Evolutionary conservation across 179 eudicot genomes (phyloP), one percentile per base, ranked within the genome.

Genomic region (Beta macrorhiza): DNA sequence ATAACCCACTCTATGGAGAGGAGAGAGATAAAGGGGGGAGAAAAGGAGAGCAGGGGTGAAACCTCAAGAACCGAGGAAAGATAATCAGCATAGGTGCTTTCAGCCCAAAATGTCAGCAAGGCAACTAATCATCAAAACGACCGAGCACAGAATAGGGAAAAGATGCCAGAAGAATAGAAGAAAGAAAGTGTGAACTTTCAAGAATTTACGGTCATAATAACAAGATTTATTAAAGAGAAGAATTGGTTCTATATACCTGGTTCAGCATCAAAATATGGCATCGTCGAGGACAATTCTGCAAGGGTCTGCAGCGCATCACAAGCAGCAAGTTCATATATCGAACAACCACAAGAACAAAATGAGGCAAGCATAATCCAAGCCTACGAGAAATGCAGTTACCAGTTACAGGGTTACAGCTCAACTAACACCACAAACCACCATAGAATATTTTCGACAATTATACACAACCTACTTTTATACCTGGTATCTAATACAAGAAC

Each of bases 241-340:
- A 22, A 5, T 61, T 70, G 22, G 81, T 6, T 0, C 2, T 19
- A 29, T 65, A 65, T 87, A 87, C 89, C 87, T 64, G 82, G 73
- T 78, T 83, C 86, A 58, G 67, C 77, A 79, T 79, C 64, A 74
- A 80, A 51, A 37, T 72, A 14, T 19, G 86, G 83, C 86, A 87
- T 83, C 84, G 70, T 89, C 83, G 89, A 67, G 16, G 98, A 94
- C 86, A 95, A 81, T 81, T 95, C 93, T 67, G 97, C 99, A 79
- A 95, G 88, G 72, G 99, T 83, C 83, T 95, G 91, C 86, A 95
- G 88, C 22, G 98, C 97, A 80, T 91, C 97, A 81, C 92, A 91
- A 44, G 87, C 95, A 77, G 85, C 88, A 61, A 70, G 86, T 82
- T 91, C 93, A 84, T 89, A 94, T 91, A 80, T 20, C 81, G 81